Evolutionary conservation across 1,284 basidiomycete genomes (phyloP).

Genomic region (Athelia psychrophila): DNA sequence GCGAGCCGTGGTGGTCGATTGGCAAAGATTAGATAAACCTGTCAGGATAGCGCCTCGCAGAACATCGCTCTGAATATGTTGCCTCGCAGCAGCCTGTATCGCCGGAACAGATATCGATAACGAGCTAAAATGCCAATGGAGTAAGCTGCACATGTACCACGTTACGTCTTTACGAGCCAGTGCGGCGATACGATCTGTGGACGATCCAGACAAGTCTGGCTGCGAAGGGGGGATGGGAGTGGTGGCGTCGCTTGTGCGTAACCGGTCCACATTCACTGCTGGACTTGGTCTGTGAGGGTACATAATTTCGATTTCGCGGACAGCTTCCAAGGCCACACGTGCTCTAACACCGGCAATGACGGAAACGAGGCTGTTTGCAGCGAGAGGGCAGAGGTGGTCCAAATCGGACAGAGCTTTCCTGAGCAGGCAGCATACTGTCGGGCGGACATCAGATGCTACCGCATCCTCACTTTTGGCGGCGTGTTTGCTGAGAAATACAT

Average conservation of each 20-base stretch:
- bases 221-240: too few relatives aligned
- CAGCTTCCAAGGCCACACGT: slow-evolving; percentile 18
- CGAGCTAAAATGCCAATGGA: slow-evolving; percentile 31
- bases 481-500: slow-evolving; percentile 9
- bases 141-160: slow-evolving; percentile 51
- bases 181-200: neutral
- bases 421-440: slow-evolving; percentile 13
- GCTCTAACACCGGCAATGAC: slow-evolving; percentile 10
- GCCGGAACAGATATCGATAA: neutral
- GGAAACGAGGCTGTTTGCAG: neutral
- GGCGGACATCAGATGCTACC: slow-evolving; percentile 16
- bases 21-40: neutral
- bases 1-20: neutral
- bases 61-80: neutral
- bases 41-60: neutral
- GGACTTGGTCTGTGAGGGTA: neutral
- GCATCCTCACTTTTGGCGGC: neutral
- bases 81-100: neutral
- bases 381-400: slow-evolving; percentile 1
- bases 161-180: slow-evolving; percentile 41
- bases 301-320: slow-evolving; percentile 19
- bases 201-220: neutral
- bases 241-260: too few relatives aligned
- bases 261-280: slow-evolving; percentile 4
- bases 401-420: slow-evolving; percentile 2